Conservation (phyloP, 2,329 filamentous ascomycete genomes). For the Cladobotryum mycophilum region DNA sequence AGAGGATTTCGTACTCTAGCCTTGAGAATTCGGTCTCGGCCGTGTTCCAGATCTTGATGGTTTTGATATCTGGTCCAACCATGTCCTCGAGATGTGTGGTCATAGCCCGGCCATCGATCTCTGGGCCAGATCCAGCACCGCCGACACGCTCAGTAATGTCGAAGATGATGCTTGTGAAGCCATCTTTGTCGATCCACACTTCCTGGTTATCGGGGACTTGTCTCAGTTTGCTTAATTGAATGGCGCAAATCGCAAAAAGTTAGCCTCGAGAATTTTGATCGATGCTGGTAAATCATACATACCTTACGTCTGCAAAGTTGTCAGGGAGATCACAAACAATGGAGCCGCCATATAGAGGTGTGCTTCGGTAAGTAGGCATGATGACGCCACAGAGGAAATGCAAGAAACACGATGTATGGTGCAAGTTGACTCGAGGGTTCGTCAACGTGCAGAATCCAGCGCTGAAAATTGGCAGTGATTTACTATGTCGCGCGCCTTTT, state of each 20-base stretch:
- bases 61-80: conserved; percentile 56
- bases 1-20: conserved; percentile 40
- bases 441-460: background rate
- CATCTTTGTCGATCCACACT: conserved; percentile 77
- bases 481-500: too few species aligned
- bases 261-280: conserved; percentile 7
- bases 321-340: conserved; percentile 61
- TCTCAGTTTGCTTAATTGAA: conserved; percentile 57
- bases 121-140: conserved; percentile 43
- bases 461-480: too few species aligned
- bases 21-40: conserved; percentile 53
- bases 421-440: background rate
- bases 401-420: background rate
- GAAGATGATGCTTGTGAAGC: conserved; percentile 81
- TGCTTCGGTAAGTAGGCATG: conserved; percentile 51
- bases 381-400: background rate
- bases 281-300: conserved; percentile 16
- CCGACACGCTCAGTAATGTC: conserved; percentile 82
- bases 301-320: conserved; percentile 70
- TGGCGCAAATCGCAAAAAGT: background rate
- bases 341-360: conserved; percentile 66
- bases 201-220: conserved; percentile 85
- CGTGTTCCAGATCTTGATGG: conserved; percentile 60
- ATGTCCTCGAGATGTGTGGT: conserved; percentile 64
- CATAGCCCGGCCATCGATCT: conserved; percentile 63